Percentiles rank a stretch among this genome's conserved stretches.
Evolutionary conservation across 1,284 basidiomycete genomes (phyloP).

Genomic region (Cystobasidiaceae sp.): DNA sequence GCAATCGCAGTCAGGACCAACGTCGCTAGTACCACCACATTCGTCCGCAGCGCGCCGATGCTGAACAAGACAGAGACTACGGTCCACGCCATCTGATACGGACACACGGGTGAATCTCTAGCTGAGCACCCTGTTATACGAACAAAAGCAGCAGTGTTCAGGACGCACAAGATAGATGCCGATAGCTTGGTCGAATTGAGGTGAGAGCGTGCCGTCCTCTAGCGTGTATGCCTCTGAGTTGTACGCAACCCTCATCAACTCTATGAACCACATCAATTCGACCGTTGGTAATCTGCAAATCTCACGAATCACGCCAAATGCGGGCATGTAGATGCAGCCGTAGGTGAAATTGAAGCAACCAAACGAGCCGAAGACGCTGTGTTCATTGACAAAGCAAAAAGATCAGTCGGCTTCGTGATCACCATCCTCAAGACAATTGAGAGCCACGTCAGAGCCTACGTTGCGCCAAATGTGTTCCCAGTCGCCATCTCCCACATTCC

Average conservation of each 20-base stretch:
- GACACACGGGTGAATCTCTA: too few species aligned
- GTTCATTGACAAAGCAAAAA: constrained; percentile 3
- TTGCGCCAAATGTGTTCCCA: constrained; percentile 31
- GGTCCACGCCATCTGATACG: constrained; percentile 9
- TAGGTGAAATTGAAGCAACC: constrained; percentile 32
- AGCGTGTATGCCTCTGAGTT: constrained; percentile 4
- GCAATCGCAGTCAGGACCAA: constrained; percentile 25
- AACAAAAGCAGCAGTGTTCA: background rate
- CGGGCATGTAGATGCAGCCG: constrained; percentile 30
- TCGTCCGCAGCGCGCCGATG: constrained; percentile 28
- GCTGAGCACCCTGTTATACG: background rate
- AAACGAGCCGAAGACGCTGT: background rate
- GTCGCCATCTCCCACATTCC: constrained; percentile 31
- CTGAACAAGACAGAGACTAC: constrained; percentile 24
- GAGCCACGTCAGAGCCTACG: background rate
- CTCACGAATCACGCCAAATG: background rate
- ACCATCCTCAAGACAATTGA: background rate
- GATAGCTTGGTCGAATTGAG: constrained; percentile 27
- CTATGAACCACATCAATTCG: background rate
- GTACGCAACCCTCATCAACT: background rate
- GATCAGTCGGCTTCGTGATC: background rate
- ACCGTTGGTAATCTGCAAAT: background rate
- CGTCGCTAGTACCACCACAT: constrained; percentile 24
- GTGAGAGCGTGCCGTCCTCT: constrained; percentile 5
- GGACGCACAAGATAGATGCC: constrained; percentile 26